Evolutionary conservation across 2,329 filamentous ascomycete species (phyloP).

Genomic region (Elsinoe batatas): DNA sequence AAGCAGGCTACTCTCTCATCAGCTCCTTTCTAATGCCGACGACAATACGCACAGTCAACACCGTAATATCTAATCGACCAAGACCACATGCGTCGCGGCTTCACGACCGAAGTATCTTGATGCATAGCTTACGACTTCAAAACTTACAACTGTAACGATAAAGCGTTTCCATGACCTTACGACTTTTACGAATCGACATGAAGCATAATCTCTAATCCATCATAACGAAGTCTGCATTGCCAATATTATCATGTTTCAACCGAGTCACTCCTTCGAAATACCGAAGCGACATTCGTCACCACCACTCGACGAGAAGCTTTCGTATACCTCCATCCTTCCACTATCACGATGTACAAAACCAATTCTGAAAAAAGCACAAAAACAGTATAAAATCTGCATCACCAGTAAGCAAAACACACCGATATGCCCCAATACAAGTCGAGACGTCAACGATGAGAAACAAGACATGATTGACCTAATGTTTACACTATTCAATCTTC

Average conservation of each 20-base stretch:
- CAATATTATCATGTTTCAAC: too few species aligned
- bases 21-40: background rate
- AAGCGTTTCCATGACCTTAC: background rate
- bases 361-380: background rate
- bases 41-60: background rate
- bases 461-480: background rate
- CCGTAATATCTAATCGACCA: background rate
- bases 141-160: background rate
- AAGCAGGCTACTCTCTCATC: background rate
- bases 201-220: too few species aligned
- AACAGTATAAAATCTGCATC: background rate
- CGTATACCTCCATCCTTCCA: background rate
- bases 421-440: too few species aligned
- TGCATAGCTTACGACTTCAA: background rate
- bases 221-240: too few species aligned
- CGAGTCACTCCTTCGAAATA: too few species aligned
- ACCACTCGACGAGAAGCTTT: background rate
- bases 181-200: background rate
- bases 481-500: background rate
- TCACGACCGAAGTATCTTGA: background rate
- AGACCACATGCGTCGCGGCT: background rate
- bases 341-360: too few species aligned
- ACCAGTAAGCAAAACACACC: background rate
- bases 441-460: background rate
- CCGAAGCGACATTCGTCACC: background rate